Percentiles rank a stretch among this genome's conserved stretches.
These are phyloP conservation scores for Talaromyces piceae DNA, from an alignment of 2,329 filamentous ascomycete species.

Conservation along the genomic window DNA sequence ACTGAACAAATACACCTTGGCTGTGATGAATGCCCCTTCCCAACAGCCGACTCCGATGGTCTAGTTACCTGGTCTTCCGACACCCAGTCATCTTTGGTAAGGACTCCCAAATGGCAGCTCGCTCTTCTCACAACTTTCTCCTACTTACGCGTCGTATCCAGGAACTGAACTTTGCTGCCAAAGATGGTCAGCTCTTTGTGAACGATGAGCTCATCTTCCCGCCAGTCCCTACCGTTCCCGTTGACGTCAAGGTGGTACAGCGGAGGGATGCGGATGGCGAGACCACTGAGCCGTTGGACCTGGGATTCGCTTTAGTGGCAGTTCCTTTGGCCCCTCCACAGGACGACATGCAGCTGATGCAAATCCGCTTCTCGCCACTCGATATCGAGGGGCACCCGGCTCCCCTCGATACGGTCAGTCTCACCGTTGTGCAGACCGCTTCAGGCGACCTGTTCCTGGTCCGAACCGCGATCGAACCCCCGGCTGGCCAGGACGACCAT, in stretches of 20 bases:
- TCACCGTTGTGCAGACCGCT: constrained; percentile 31
- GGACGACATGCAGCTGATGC: constrained; percentile 27
- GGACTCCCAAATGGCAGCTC: constrained; percentile 1
- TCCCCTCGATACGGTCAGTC: constrained; percentile 36
- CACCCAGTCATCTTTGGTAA: constrained; percentile 30
- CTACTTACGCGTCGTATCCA: constrained; percentile 11
- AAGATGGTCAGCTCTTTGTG: constrained; percentile 27
- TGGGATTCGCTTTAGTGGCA: constrained; percentile 39
- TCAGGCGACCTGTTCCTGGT: constrained; percentile 31
- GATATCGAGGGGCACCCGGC: constrained; percentile 37
- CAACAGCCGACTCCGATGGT: constrained; percentile 22
- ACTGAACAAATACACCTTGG: constrained; percentile 24
- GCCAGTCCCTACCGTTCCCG: constrained; percentile 19
- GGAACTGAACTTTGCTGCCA: constrained; percentile 30
- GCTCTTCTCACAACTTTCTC: background rate
- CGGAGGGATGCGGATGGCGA: constrained; percentile 28
- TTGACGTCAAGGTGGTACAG: constrained; percentile 26
- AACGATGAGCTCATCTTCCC: constrained; percentile 36
- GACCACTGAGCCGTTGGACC: constrained; percentile 27
- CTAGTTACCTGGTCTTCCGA: constrained; percentile 27
- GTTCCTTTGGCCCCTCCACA: constrained; percentile 23
- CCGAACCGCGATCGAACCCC: constrained; percentile 31
- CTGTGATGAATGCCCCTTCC: constrained; percentile 35
- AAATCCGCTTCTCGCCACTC: constrained; percentile 39
- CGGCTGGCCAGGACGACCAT: constrained; percentile 22